Evolutionary conservation across 2,329 filamentous ascomycete genomes (phyloP), one percentile per base, ranked within the genome.

Genomic region (Calonectria hongkongensis): DNA sequence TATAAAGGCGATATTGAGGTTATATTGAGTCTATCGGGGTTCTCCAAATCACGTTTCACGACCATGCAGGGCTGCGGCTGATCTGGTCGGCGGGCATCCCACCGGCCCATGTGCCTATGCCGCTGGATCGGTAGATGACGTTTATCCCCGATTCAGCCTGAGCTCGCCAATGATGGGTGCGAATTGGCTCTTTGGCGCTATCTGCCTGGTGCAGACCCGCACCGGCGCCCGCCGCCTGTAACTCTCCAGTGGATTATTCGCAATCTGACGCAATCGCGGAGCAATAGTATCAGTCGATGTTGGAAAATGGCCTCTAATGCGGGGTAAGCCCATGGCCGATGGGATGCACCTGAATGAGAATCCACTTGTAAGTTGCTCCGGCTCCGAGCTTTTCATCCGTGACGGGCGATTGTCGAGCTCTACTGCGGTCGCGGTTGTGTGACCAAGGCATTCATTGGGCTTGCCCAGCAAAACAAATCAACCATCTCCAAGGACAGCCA

Each of bases 261-360:
- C 68, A 30, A 58, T 66, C 67, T 78, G 75, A 78, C 76, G 76
- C 76, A 75, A 78, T 78, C 60, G 58, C 54, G 67, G 69, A 69
- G 66, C 66, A 43, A 54, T 68, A 27, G 51, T 39, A 45, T 33
- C 47, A 68, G 66, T 36, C 65, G 28, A 47, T 16, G 7, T 10
- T 47, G 45, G n/a, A n/a, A 48, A 33, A 43, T 48, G 39, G 28
- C 28, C 60, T 47, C 58, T 39, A 41, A 36, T 47, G 74, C 74
- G 68, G 74, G 74, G 54, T 56, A 70, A 16, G 21, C 41, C 28
- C 56, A 68, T 54, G 70, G 70, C 73, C 74, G 69, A 68, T 54
- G n/a, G 66, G 41, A 36, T n/a, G 66, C 28, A 36, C 27, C 21
- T 6, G 39, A 25, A 18, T 13, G 30, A 33, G 9, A 13, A 30